A percentile compares a stretch with the other conserved stretches of the same genome.
These are phyloP conservation scores for Strigomonas galati DNA, from an alignment of 208 protist genomes.

Conservation along the genomic window DNA sequence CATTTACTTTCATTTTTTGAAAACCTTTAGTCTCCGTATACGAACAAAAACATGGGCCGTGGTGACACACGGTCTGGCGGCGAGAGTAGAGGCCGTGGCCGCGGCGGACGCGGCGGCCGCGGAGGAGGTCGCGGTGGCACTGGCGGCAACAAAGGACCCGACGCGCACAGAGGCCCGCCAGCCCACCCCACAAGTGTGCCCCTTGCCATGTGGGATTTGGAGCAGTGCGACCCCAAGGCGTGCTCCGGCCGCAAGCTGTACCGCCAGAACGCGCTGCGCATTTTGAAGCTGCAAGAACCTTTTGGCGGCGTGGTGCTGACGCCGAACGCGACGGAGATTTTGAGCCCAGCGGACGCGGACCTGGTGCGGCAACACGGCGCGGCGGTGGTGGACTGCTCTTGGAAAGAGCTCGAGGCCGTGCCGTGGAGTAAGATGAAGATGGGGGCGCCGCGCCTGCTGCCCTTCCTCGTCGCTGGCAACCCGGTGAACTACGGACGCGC, in stretches of 20 bases:
- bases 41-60: not conserved
- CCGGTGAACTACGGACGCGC: conserved; percentile 99
- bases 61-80: conserved; percentile 13
- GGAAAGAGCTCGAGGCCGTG: conserved; percentile 94
- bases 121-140: conserved; percentile 26
- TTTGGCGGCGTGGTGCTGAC: conserved; percentile 96
- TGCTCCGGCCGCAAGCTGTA: conserved; percentile 97
- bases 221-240: conserved; percentile 97
- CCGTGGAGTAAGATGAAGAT: conserved; percentile 94
- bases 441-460: conserved; percentile 88
- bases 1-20: not conserved
- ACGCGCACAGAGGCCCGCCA: conserved; percentile 28
- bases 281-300: conserved; percentile 81
- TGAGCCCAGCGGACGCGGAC: conserved; percentile 93
- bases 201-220: conserved; percentile 98
- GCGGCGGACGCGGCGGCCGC: conserved; percentile 20
- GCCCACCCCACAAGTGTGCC: conserved; percentile 73
- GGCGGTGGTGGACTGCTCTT: conserved; percentile 99
- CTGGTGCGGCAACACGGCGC: conserved; percentile 87
- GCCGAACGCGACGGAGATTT: conserved; percentile 88
- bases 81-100: conserved; percentile 15
- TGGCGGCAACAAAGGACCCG: conserved; percentile 13
- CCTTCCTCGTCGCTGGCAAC: conserved; percentile 98
- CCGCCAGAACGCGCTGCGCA: conserved; percentile 84
- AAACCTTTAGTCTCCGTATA: not conserved